Evolutionary conservation across 2,329 filamentous ascomycete genomes (phyloP).

Genomic region (Fusarium sp.): DNA sequence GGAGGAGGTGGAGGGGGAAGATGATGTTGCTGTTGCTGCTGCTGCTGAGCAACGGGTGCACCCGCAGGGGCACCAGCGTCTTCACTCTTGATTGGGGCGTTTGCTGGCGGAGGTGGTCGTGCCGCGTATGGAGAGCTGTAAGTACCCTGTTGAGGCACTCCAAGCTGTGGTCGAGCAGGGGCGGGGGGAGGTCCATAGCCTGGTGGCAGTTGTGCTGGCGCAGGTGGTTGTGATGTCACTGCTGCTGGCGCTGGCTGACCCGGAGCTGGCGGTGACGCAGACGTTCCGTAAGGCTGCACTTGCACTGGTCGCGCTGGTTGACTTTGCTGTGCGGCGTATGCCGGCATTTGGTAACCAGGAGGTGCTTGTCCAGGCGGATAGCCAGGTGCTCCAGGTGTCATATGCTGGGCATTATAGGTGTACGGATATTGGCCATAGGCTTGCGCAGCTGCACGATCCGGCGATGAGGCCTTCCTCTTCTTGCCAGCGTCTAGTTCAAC

Average conservation of each 20-base stretch:
- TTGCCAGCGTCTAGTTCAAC: constrained; percentile 70
- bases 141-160: constrained; percentile 46
- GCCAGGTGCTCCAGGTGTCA: constrained; percentile 47
- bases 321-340: constrained; percentile 47
- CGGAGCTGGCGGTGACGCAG: constrained; percentile 44
- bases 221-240: constrained; percentile 46
- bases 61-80: constrained; percentile 22
- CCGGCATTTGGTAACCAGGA: constrained; percentile 50
- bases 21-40: constrained; percentile 14
- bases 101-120: constrained; percentile 47
- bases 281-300: constrained; percentile 45
- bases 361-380: constrained; percentile 50
- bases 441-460: constrained; percentile 58
- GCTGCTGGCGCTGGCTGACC: constrained; percentile 37
- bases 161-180: constrained; percentile 49
- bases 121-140: constrained; percentile 54
- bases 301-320: constrained; percentile 46
- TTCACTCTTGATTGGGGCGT: constrained; percentile 45
- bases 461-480: constrained; percentile 67
- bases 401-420: constrained; percentile 50
- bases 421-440: constrained; percentile 53
- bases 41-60: constrained; percentile 23
- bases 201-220: constrained; percentile 49
- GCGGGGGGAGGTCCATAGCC: constrained; percentile 52
- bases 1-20: constrained; percentile 19